Percentiles rank a stretch among this genome's conserved stretches.
Conservation (phyloP, 352 stramenopile genomes). For the Phytophthora citricola region DNA sequence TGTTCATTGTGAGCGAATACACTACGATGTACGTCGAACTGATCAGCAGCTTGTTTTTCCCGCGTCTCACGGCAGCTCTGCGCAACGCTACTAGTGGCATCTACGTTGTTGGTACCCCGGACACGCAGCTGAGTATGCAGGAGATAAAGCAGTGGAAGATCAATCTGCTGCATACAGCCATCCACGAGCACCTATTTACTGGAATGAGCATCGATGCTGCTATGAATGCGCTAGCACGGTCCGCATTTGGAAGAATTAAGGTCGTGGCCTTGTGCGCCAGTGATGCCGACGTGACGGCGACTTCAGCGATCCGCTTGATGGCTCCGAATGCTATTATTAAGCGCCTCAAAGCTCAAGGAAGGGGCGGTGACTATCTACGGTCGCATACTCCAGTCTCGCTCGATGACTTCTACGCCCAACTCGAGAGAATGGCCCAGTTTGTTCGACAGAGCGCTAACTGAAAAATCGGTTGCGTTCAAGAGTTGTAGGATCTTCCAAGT, state of each 20-base stretch:
- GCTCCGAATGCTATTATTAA: conserved; percentile 54
- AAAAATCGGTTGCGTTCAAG: too few species aligned
- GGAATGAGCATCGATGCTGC: background rate
- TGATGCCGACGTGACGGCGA: conserved; percentile 38
- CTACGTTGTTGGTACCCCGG: conserved; percentile 49
- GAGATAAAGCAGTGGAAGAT: conserved; percentile 58
- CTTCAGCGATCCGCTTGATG: conserved; percentile 32
- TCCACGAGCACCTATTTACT: conserved; percentile 40
- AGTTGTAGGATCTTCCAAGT: too few species aligned
- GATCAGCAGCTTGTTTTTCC: conserved; percentile 58
- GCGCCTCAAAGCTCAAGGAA: conserved; percentile 28
- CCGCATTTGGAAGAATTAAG: conserved; percentile 19
- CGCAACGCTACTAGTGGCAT: conserved; percentile 37
- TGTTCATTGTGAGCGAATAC: conserved; percentile 57
- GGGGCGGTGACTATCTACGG: background rate
- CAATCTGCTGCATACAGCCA: conserved; percentile 53
- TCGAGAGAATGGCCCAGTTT: conserved; percentile 38
- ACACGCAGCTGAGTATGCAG: conserved; percentile 39
- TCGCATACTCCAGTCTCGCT: background rate
- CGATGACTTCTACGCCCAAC: conserved; percentile 42
- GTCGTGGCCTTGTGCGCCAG: conserved; percentile 43
- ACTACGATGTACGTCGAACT: conserved; percentile 48
- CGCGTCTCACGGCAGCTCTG: conserved; percentile 43
- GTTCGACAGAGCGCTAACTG: conserved; percentile 24
- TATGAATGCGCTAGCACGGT: conserved; percentile 2